Base-by-base conservation (phyloP, 108 stramenopile genomes). In the Licmophora abbreviata region DNA sequence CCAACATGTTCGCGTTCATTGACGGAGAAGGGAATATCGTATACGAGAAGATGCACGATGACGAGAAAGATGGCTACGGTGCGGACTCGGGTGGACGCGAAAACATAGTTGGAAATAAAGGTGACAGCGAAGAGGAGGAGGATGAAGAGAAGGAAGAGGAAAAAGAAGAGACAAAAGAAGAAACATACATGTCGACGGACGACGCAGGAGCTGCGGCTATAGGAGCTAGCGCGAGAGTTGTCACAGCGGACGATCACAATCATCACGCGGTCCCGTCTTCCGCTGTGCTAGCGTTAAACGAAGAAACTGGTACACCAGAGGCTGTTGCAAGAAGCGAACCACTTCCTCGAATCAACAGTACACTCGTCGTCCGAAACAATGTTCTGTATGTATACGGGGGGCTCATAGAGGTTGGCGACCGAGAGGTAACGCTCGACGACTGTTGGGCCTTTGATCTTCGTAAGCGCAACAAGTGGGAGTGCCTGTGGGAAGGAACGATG, bases 351-450 rank as follows among this genome's bases (percentile, higher is more conserved):
- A 93, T 93, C 59, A 84, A 87, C 35, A 63, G 74, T 32, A 53
- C 69, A 2, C 27, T 66, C 7, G 48, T 76, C 7, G 59, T 85
- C 35, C 59, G 57, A 8, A 68, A 71, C 8, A 69, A 84, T 36
- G 68, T 51, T 1, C 44, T 92, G 28, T 92, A 79, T 38, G 56
- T 92, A 31, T 74, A 68, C 45, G 84, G 83, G 43, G 92, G 92
- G 6, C 66, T 93, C 37, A 54, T 93, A n/a, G 92, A 93, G 56
- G 81, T 93, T 20, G 92, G 92, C 24, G 88, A 93, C 59, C 59
- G 92, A 36, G 92, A 93, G 56, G 77, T 93, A 26, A 93, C 92
- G 23, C 58, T 93, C 33, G 92, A 93, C 63, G 92, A 93, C 53
- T 69, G 81, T 25, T 93, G 92, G 92, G 57, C 75, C 14, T 54